Percentiles rank a stretch among this genome's conserved stretches.
Conservation (phyloP, 2,329 filamentous ascomycete species). For the Aspergillus transmontanensis region DNA sequence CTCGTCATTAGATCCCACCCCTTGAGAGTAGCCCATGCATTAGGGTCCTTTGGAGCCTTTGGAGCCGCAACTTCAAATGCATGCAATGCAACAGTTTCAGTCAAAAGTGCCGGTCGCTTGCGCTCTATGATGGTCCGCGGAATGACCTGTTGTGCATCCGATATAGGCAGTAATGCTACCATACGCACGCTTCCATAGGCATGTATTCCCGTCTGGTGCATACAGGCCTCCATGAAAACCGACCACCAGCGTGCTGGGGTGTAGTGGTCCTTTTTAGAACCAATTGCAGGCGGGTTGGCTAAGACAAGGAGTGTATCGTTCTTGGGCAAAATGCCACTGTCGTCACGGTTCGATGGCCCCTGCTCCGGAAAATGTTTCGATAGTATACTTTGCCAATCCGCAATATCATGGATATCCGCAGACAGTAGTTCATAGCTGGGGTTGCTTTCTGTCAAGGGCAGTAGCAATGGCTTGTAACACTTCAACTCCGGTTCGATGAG, state of each 20-base stretch:
- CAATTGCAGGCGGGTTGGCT: conserved; percentile 64
- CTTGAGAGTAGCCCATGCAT: conserved; percentile 25
- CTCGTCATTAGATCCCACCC: conserved; percentile 27
- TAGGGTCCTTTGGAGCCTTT: conserved; percentile 37
- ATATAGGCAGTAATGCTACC: conserved; percentile 69
- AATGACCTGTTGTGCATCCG: conserved; percentile 62
- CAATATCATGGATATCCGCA: conserved; percentile 61
- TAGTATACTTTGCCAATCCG: conserved; percentile 51
- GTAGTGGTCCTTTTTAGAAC: conserved; percentile 52
- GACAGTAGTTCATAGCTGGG: conserved; percentile 53
- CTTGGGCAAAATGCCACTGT: conserved; percentile 48
- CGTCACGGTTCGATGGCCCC: conserved; percentile 39
- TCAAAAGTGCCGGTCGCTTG: conserved; percentile 60
- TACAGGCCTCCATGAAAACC: conserved; percentile 58
- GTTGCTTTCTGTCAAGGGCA: conserved; percentile 56
- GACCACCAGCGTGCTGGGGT: conserved; percentile 59
- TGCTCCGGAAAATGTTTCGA: conserved; percentile 57
- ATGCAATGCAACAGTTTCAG: conserved; percentile 53
- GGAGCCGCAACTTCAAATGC: conserved; percentile 57
- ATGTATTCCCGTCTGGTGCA: conserved; percentile 65
- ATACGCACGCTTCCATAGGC: conserved; percentile 77
- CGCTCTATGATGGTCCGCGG: conserved; percentile 61
- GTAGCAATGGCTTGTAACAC: conserved; percentile 63
- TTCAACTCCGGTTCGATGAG: conserved; percentile 72
- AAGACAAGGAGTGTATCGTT: conserved; percentile 77